Evolutionary conservation across 2,329 filamentous ascomycete genomes (phyloP).

Genomic region (Aspergillus pseudoviridinutans): DNA sequence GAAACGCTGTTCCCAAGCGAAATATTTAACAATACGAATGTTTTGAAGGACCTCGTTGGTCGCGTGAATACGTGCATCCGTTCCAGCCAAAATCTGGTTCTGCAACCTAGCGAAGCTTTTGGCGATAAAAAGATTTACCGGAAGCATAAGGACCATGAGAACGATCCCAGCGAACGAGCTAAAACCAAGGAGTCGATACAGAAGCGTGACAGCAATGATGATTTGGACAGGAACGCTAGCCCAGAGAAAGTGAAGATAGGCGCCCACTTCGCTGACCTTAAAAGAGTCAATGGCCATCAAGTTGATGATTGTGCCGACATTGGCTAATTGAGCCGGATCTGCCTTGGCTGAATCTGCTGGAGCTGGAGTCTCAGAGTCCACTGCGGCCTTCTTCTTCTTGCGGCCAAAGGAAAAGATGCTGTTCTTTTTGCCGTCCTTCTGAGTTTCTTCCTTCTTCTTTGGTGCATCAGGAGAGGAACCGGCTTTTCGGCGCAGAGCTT

Average conservation of each 20-base stretch:
- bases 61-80: conserved; percentile 90
- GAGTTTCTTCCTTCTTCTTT: conserved; percentile 55
- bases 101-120: conserved; percentile 81
- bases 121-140: conserved; percentile 85
- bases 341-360: conserved; percentile 24
- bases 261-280: conserved; percentile 92
- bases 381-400: conserved; percentile 45
- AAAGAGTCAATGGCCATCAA: conserved; percentile 99
- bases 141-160: conserved; percentile 83
- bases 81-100: conserved; percentile 86
- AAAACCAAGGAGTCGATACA: conserved; percentile 86
- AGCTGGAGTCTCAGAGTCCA: conserved; percentile 20
- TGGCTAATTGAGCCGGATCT: conserved; percentile 69
- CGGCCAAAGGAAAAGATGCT: conserved; percentile 55
- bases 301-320: conserved; percentile 97
- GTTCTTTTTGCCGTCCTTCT: conserved; percentile 39
- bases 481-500: conserved; percentile 86
- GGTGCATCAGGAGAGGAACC: conserved; percentile 71
- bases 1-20: conserved; percentile 95
- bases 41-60: conserved; percentile 97
- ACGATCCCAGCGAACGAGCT: conserved; percentile 91
- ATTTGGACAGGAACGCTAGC: conserved; percentile 88
- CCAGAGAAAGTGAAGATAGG: conserved; percentile 94
- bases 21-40: conserved; percentile 98
- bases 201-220: conserved; percentile 70